Evolutionary conservation across 768 basidiomycete species (phyloP), one percentile per base, ranked within the genome.

Genomic region (Panaeolus papilionaceus): DNA sequence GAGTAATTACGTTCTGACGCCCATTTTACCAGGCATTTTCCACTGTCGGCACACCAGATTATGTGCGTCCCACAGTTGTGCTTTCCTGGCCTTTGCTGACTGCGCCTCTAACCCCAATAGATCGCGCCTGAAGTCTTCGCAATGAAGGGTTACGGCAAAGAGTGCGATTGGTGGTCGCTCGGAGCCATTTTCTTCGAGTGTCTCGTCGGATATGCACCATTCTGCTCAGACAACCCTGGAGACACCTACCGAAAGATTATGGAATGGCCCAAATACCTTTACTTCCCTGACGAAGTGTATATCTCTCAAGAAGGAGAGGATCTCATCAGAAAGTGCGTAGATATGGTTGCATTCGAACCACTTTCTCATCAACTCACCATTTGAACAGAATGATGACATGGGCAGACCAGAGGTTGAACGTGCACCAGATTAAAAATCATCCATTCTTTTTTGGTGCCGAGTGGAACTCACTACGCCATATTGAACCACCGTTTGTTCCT

Each of bases 161-260:
- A 98, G 79, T 99, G 97, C 76, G 97, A 99, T 79, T 99, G 97
- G 97, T 99, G 97, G 97, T 98, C 97, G 42, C 81, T 99, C 65
- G 97, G 97, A 12, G 96, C 97, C 5, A 99, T 99, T 78, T 98
- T 96, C 90, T 99, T 96, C 76, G 97, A 99, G 79, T 99, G 97
- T 79, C 84, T 99, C 40, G 95, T 98, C 70, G 97, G 97, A 68
- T 99, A 96, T 77, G 96, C 97, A 16, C 97, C 96, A 5, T 98
- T 98, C 86, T 99, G 97, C 80, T 90, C 95, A 4, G 96, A 98
- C 75, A 95, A 95, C 74, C 96, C 97, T 16, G 93, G 92, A 71
- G 97, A 99, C 76, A 98, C 96, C 18, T 99, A 99, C 83, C 92
- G 95, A 76, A 99, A 99, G 83, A 99, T 99, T 74, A 91, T 98